These are phyloP conservation scores for Botryobasidium botryosum DNA, from an alignment of 768 basidiomycete genomes.

Conservation along the genomic window DNA sequence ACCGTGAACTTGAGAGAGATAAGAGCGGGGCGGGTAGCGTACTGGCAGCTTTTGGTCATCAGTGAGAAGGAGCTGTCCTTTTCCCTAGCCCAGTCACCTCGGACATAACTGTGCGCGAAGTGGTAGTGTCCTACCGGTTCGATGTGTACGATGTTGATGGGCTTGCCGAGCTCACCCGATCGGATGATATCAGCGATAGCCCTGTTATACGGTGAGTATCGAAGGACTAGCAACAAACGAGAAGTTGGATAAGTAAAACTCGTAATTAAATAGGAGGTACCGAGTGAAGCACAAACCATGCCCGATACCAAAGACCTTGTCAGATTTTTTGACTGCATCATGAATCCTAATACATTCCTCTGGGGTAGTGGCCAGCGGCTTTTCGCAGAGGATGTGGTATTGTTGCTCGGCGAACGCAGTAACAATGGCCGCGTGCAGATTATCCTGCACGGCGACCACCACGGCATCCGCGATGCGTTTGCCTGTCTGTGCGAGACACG, in stretches of 20 bases:
- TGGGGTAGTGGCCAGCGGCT: constrained; percentile 70
- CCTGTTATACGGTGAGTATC: constrained; percentile 71
- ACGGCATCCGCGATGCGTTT: constrained; percentile 69
- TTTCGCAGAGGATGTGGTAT: constrained; percentile 84
- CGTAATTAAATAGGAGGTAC: not conserved
- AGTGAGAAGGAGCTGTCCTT: constrained; percentile 57
- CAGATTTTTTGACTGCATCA: constrained; percentile 45
- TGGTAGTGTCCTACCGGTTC: constrained; percentile 80
- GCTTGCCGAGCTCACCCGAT: constrained; percentile 53
- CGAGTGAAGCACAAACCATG: constrained; percentile 38
- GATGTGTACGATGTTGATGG: constrained; percentile 68
- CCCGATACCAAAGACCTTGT: constrained; percentile 69
- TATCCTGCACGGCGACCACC: constrained; percentile 64
- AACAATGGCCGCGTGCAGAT: constrained; percentile 58
- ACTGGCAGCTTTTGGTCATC: constrained; percentile 89
- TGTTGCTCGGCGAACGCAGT: constrained; percentile 62
- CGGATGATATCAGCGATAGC: constrained; percentile 53
- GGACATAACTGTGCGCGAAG: constrained; percentile 80
- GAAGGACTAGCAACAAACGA: constrained; percentile 41
- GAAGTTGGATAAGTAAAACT: not conserved
- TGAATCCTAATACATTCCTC: constrained; percentile 65
- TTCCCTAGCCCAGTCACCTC: constrained; percentile 66
- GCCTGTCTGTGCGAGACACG: constrained; percentile 44
- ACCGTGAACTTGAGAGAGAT: not conserved
- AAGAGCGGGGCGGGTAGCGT: constrained; percentile 14